Evolutionary conservation across 2,329 filamentous ascomycete genomes (phyloP).

Genomic region (Colletotrichum karsti): DNA sequence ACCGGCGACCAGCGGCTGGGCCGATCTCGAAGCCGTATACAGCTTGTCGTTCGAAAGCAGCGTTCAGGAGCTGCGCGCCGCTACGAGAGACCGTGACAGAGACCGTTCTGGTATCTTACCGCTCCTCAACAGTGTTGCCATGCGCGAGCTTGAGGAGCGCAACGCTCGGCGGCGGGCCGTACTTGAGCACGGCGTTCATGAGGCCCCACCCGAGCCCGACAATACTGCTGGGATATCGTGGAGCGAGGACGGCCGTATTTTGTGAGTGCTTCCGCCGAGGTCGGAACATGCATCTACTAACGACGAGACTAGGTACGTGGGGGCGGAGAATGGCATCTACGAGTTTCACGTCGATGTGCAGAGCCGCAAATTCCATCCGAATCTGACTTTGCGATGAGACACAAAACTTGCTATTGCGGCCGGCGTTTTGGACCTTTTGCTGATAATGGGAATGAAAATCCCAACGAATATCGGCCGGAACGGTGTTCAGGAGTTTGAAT

Average conservation of each 20-base stretch:
- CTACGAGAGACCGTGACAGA: constrained; percentile 39
- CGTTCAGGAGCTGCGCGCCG: constrained; percentile 36
- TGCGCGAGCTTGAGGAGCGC: constrained; percentile 39
- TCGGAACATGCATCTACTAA: not conserved
- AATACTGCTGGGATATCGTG: constrained; percentile 70
- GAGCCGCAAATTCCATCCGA: constrained; percentile 67
- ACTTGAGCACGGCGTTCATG: constrained; percentile 50
- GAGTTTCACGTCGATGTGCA: constrained; percentile 75
- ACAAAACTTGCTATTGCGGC: not conserved
- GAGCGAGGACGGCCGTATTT: constrained; percentile 66
- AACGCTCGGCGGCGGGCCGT: constrained; percentile 35
- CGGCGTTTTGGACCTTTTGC: constrained; percentile 3
- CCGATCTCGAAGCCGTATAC: constrained; percentile 53
- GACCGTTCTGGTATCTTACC: constrained; percentile 48
- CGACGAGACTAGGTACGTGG: constrained; percentile 61
- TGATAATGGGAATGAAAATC: not conserved
- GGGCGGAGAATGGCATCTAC: constrained; percentile 78
- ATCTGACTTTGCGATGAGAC: constrained; percentile 59
- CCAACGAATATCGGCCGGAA: not conserved
- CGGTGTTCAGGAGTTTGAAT: constrained; percentile 12
- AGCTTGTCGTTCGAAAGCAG: constrained; percentile 41
- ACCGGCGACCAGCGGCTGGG: constrained; percentile 40
- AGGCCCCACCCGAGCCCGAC: constrained; percentile 55
- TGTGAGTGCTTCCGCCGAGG: constrained; percentile 55
- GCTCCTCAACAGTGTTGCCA: constrained; percentile 44